Conservation (phyloP, 2,329 filamentous ascomycete genomes). For the Grosmannia penicillata region DNA sequence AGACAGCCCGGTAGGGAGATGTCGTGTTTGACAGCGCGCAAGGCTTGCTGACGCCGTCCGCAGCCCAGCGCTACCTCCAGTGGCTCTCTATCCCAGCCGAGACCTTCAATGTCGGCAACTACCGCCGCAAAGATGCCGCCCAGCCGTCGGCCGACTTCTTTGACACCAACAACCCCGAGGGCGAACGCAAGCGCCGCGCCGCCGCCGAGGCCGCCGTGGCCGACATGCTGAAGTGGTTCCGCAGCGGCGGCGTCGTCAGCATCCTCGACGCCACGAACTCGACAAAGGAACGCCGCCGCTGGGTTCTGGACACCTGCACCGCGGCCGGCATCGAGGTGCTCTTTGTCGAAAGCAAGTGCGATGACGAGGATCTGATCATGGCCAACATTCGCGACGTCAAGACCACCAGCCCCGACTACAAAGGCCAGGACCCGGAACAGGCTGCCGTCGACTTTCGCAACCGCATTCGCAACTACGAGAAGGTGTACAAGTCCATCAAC, state of each 20-base stretch:
- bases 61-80: slow-evolving; percentile 83
- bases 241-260: slow-evolving; percentile 72
- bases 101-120: slow-evolving; percentile 95
- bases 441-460: slow-evolving; percentile 87
- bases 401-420: slow-evolving; percentile 88
- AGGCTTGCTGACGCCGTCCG: neutral
- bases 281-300: slow-evolving; percentile 74
- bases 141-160: slow-evolving; percentile 93
- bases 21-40: too few relatives aligned
- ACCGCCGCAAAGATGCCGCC: slow-evolving; percentile 77
- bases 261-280: slow-evolving; percentile 96
- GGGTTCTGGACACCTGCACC: slow-evolving; percentile 73
- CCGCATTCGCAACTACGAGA: slow-evolving; percentile 93
- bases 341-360: slow-evolving; percentile 94
- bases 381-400: slow-evolving; percentile 97
- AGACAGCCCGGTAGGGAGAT: too few relatives aligned
- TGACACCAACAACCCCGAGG: slow-evolving; percentile 76
- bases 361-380: slow-evolving; percentile 93
- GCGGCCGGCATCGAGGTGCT: slow-evolving; percentile 73
- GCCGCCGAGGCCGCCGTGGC: slow-evolving; percentile 83
- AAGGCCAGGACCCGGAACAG: slow-evolving; percentile 81
- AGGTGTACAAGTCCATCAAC: slow-evolving; percentile 87
- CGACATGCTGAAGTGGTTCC: slow-evolving; percentile 94
- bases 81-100: slow-evolving; percentile 92
- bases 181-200: slow-evolving; percentile 73